Conservation (phyloP, 2,329 filamentous ascomycete species). For the Cyphellophora attinorum region DNA sequence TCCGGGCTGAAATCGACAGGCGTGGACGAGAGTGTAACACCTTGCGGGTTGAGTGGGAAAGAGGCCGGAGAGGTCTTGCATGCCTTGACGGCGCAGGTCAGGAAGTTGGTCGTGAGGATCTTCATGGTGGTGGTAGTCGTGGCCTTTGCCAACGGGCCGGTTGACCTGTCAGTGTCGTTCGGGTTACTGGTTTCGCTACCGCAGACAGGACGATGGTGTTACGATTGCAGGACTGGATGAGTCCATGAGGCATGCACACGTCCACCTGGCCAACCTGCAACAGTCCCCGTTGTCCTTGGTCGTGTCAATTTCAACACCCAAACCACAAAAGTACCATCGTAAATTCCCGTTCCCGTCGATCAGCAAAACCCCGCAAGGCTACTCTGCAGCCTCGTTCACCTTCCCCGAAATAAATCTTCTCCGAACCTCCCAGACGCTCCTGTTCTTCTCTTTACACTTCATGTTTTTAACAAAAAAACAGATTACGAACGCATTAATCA, state of each 20-base stretch:
- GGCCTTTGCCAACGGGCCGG: background rate
- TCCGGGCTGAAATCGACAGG: conserved; percentile 72
- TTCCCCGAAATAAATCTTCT: background rate
- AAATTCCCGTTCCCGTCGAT: too few relatives aligned
- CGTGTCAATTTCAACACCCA: too few relatives aligned
- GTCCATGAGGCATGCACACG: background rate
- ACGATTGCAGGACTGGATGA: background rate
- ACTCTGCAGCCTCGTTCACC: background rate
- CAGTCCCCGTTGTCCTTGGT: too few relatives aligned
- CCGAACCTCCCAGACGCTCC: background rate
- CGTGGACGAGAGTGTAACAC: conserved; percentile 79
- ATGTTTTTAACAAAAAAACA: conserved; percentile 8
- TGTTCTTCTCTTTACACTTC: conserved; percentile 8
- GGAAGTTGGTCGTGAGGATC: conserved; percentile 87
- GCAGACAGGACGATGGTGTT: background rate
- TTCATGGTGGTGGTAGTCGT: conserved; percentile 59
- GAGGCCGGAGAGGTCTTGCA: conserved; percentile 75
- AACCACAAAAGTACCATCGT: too few relatives aligned
- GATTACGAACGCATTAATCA: too few relatives aligned
- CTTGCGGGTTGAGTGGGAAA: conserved; percentile 85
- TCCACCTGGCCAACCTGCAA: too few relatives aligned
- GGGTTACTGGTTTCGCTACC: conserved; percentile 1
- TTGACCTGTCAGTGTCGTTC: background rate
- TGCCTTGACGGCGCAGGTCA: conserved; percentile 89
- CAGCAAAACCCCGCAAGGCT: conserved; percentile 4